A percentile compares a stretch with the other conserved stretches of the same genome.
Conservation (phyloP, 2,329 filamentous ascomycete genomes). For the Rugonectria rugulosa region DNA sequence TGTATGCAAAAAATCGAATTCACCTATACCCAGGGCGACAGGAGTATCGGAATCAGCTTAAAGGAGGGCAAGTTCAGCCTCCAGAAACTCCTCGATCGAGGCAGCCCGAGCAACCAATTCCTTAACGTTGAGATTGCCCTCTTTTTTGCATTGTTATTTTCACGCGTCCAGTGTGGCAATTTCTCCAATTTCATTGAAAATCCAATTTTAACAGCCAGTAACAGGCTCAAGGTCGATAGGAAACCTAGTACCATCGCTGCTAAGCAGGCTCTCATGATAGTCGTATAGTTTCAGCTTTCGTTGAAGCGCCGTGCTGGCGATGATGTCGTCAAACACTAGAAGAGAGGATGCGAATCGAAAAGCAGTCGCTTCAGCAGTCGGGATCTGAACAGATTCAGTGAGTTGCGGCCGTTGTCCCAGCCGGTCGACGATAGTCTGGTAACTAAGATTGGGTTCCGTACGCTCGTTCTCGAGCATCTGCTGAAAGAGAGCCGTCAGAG, state of each 20-base stretch:
- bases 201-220: conserved; percentile 19
- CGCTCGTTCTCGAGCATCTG: background rate
- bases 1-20: too few relatives aligned
- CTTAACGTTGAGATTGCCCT: background rate
- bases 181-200: background rate
- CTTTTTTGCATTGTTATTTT: background rate
- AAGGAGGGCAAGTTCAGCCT: background rate
- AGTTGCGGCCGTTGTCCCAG: background rate
- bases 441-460: background rate
- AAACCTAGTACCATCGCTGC: background rate
- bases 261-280: background rate
- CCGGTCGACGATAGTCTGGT: background rate
- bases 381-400: background rate
- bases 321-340: conserved; percentile 39
- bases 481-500: background rate
- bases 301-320: conserved; percentile 16
- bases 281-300: background rate
- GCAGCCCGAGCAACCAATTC: background rate
- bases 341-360: conserved; percentile 46
- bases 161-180: background rate
- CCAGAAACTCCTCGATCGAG: background rate
- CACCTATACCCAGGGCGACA: background rate
- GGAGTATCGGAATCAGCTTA: background rate
- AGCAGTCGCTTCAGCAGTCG: conserved; percentile 44
- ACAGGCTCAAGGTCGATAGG: conserved; percentile 1